A percentile compares a stretch with the other conserved stretches of the same genome.
Evolutionary conservation across 2,329 filamentous ascomycete species (phyloP).

Genomic region (Teratosphaeriaceae sp.): DNA sequence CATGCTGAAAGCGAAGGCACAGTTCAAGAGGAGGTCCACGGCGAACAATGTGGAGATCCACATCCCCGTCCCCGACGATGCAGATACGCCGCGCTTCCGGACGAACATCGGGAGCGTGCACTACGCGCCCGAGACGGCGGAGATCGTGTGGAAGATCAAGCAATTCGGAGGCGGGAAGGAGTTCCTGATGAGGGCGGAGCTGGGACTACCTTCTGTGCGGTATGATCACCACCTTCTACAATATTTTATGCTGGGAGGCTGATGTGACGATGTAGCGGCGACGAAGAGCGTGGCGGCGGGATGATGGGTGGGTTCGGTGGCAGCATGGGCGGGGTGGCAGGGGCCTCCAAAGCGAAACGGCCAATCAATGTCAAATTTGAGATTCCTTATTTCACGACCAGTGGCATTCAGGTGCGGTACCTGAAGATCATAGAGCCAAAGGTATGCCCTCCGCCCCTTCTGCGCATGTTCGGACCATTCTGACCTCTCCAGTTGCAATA

Average conservation of each 20-base stretch:
- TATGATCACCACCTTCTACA: too few relatives aligned
- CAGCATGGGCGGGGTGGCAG: slow-evolving; percentile 86
- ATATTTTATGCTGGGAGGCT: too few relatives aligned
- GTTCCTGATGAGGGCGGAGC: slow-evolving; percentile 95
- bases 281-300: slow-evolving; percentile 90
- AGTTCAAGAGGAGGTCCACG: slow-evolving; percentile 96
- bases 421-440: slow-evolving; percentile 99
- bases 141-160: slow-evolving; percentile 99
- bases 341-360: slow-evolving; percentile 88
- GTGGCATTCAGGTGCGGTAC: slow-evolving; percentile 96
- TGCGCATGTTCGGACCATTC: not conserved
- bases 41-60: slow-evolving; percentile 99
- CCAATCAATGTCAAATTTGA: slow-evolving; percentile 99
- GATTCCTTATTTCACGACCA: slow-evolving; percentile 99
- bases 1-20: slow-evolving; percentile 95
- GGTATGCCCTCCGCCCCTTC: slow-evolving; percentile 59
- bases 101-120: slow-evolving; percentile 97
- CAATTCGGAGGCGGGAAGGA: slow-evolving; percentile 98
- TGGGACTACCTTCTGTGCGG: slow-evolving; percentile 87
- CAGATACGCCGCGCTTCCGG: slow-evolving; percentile 89
- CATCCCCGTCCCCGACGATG: slow-evolving; percentile 94
- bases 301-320: slow-evolving; percentile 98
- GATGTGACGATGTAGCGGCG: slow-evolving; percentile 47
- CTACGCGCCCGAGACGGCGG: slow-evolving; percentile 94
- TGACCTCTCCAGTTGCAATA: slow-evolving; percentile 72